Evolutionary conservation across 2,329 filamentous ascomycete genomes (phyloP), one percentile per base, ranked within the genome.

Genomic region (Arthroderma uncinatum): DNA sequence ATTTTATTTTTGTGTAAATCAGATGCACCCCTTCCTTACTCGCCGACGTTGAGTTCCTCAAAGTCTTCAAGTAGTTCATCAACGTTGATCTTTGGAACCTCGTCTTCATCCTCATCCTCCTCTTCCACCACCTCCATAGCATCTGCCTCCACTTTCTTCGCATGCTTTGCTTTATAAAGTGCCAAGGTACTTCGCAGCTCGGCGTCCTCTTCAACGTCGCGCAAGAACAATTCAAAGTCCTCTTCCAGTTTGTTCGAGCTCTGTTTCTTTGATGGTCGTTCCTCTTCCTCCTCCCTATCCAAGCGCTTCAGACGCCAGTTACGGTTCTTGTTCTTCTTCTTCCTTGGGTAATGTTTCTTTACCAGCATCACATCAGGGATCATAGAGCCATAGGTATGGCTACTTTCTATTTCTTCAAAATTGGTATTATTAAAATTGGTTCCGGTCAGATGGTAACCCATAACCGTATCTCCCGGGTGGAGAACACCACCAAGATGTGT

Each of bases 301-400:
- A 98, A 92, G 67, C 93, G 89, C 82, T 88, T 94, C 71, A 98
- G 83, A 71, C 86, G 87, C 93, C 93, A 98, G 78, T 88, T 88
- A 64, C 94, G 84, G 72, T 79, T 81, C 77, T 84, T 85, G 70
- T 83, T 81, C 82, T 92, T 95, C 78, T 87, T 85, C 74, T 87
- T 86, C 65, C 88, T 83, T 58, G 86, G 83, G 74, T 94, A 98
- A 79, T 89, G 85, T 74, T 98, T 98, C 89, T 95, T 97, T 71
- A 98, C 89, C 2, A 98, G 80, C 5, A 98, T 76, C 0, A 97
- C 93, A 66, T 98, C 93, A 0, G 93, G 93, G 57, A 98, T 87
- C 2, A 80, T 83, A 2, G 84, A 85, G 2, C 82, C 77, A 73
- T 94, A 92, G 54, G 85, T 83, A 70, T 83, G 83, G 55, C 85